Conservation (phyloP, 768 basidiomycete genomes). For the Panaeolus papilionaceus region DNA sequence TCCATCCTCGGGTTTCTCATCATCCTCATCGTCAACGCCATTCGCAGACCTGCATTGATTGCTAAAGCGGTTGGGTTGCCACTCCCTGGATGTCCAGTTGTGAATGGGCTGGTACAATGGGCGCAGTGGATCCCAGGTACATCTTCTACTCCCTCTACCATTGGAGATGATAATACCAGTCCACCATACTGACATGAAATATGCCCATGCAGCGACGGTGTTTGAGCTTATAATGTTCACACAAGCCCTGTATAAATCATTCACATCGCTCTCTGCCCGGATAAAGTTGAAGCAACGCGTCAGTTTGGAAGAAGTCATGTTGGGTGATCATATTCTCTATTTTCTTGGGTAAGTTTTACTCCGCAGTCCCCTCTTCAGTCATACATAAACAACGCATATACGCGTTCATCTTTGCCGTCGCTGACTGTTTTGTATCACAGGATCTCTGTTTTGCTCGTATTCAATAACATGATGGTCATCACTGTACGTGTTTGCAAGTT, state of each 20-base stretch:
- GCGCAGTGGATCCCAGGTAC: conserved; percentile 51
- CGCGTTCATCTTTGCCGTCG: background rate
- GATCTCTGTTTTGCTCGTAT: conserved; percentile 43
- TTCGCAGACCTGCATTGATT: conserved; percentile 42
- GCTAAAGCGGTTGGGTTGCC: conserved; percentile 42
- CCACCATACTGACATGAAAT: background rate
- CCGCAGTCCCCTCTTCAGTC: background rate
- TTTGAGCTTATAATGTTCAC: conserved; percentile 50
- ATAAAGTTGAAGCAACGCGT: conserved; percentile 31
- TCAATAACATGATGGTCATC: conserved; percentile 56
- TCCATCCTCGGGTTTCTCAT: conserved; percentile 50
- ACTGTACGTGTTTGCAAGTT: conserved; percentile 28
- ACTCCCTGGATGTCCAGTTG: conserved; percentile 46
- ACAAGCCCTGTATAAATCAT: conserved; percentile 45
- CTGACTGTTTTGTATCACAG: conserved; percentile 27
- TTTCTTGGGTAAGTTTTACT: conserved; percentile 43
- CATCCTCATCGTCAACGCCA: conserved; percentile 46
- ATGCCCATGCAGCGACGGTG: conserved; percentile 35
- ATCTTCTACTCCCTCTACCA: conserved; percentile 5
- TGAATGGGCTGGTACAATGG: conserved; percentile 50
- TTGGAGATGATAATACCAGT: too few relatives aligned
- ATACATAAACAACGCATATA: conserved; percentile 8
- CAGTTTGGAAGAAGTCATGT: conserved; percentile 40
- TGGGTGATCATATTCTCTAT: conserved; percentile 53
- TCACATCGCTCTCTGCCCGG: conserved; percentile 32